Evolutionary conservation across 192 early-diverging fungal species (phyloP).

Genomic region (Rhizoclosmatium sp.): DNA sequence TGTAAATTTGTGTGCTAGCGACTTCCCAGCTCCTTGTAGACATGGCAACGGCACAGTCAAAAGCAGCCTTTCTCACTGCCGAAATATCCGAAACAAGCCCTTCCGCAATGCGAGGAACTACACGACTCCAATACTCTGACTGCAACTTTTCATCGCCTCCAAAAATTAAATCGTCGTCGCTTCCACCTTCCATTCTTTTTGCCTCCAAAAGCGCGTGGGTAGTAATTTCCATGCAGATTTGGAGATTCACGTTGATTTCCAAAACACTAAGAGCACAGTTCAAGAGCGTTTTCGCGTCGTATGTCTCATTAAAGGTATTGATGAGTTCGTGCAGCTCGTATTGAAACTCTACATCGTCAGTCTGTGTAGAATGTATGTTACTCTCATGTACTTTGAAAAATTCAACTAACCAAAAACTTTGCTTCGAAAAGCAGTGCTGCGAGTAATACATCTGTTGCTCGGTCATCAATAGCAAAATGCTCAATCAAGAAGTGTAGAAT

Average conservation of each 20-base stretch:
- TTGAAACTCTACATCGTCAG: neutral
- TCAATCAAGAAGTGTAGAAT: constrained; percentile 2
- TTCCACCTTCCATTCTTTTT: constrained; percentile 1
- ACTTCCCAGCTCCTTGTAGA: neutral
- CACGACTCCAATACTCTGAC: constrained; percentile 9
- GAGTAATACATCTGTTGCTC: neutral
- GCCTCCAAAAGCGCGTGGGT: constrained; percentile 6
- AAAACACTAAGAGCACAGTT: neutral
- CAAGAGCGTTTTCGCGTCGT: constrained; percentile 9
- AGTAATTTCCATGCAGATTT: constrained; percentile 9
- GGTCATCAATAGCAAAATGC: constrained; percentile 1
- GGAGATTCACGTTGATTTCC: neutral
- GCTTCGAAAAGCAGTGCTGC: constrained; percentile 5
- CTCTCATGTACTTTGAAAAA: neutral
- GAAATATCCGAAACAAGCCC: constrained; percentile 23
- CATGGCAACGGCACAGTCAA: constrained; percentile 29
- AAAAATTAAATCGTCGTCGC: constrained; percentile 13
- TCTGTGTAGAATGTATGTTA: neutral
- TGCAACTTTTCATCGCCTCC: neutral
- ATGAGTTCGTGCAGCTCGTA: constrained; percentile 7
- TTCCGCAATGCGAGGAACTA: neutral
- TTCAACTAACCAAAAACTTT: neutral
- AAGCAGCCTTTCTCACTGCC: constrained; percentile 24
- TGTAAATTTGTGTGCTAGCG: neutral
- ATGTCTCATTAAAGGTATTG: constrained; percentile 4